Evolutionary conservation across 202 grass and related monocot genomes (phyloP), one percentile per base, ranked within the genome.

Genomic region (Zizania palustris): DNA sequence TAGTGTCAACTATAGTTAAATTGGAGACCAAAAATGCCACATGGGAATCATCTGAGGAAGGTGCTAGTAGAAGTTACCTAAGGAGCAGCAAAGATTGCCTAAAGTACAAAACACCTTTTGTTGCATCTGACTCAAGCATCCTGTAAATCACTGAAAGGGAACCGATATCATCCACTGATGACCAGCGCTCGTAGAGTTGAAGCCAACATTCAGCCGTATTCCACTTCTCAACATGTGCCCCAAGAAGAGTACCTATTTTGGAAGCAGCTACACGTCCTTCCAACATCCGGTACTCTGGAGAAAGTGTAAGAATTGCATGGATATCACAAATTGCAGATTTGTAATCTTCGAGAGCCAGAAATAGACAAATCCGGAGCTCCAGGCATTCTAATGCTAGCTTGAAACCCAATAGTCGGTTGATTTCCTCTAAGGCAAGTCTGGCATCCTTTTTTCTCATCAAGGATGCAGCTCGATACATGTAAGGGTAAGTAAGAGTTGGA

Each of bases 71-170:
- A 87, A 75, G 38, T 80, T 79, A 97, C 93, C 93, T 93, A n/a
- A 97, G 88, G 55, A 93, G 90, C 65, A 97, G 82, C 82, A 97
- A 93, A 81, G 93, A 93, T 73, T 93, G 93, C 83, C 93, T 93
- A 57, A 97, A 97, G 78, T 93, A 93, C 33, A 97, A 76, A 14
- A 93, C 86, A 22, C 93, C 86, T 87, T 93, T 97, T 72, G 88
- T 79, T 46, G 88, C 86, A 88, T 97, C 93, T 49, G 90, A 91
- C 43, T 88, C 88, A 43, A 92, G 82, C 90, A 97, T 97, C 76
- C 80, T 79, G 71, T 82, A 92, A 41, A 97, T 88, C 65, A 97
- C 93, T 8, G 88, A 88, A 81, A 97, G 88, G 0, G 93, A 93
- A 38, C 93, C 93, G 48, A 93, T 86, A 81, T 97, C 93, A 87